phyloP scores from a whole-genome alignment of 257 asterid species.

The Solanum phureja region DNA sequence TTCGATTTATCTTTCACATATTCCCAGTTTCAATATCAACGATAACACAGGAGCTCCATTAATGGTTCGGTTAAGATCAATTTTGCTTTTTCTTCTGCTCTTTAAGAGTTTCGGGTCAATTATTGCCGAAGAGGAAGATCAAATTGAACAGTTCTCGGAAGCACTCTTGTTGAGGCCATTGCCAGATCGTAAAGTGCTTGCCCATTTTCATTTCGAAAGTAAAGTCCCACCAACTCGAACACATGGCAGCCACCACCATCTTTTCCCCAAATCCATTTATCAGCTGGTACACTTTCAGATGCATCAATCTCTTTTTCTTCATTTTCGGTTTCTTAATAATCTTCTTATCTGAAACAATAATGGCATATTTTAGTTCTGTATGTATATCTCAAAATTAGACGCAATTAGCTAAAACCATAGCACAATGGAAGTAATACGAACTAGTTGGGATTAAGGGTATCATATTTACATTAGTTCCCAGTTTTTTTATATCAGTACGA shows the following conservation, averaged over 20 bases:
- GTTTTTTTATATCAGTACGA: background rate
- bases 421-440: background rate
- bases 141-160: conserved; percentile 68
- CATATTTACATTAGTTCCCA: background rate
- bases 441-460: background rate
- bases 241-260: conserved; percentile 81
- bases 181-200: conserved; percentile 84
- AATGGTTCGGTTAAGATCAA: conserved; percentile 28
- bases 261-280: conserved; percentile 91
- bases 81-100: conserved; percentile 25
- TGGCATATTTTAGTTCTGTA: background rate
- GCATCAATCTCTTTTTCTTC: background rate
- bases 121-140: conserved; percentile 17
- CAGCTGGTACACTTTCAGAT: conserved; percentile 47
- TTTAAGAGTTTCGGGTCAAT: conserved; percentile 24
- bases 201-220: conserved; percentile 88
- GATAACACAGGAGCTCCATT: background rate
- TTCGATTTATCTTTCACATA: background rate
- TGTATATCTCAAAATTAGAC: background rate
- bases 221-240: conserved; percentile 60
- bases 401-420: background rate
- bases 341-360: background rate
- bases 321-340: background rate
- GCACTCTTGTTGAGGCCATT: conserved; percentile 82
- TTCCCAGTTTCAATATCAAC: background rate